Base-by-base conservation (phyloP, 225 moss, liverwort and hornwort species). In the Rhytidiadelphus loreus region DNA sequence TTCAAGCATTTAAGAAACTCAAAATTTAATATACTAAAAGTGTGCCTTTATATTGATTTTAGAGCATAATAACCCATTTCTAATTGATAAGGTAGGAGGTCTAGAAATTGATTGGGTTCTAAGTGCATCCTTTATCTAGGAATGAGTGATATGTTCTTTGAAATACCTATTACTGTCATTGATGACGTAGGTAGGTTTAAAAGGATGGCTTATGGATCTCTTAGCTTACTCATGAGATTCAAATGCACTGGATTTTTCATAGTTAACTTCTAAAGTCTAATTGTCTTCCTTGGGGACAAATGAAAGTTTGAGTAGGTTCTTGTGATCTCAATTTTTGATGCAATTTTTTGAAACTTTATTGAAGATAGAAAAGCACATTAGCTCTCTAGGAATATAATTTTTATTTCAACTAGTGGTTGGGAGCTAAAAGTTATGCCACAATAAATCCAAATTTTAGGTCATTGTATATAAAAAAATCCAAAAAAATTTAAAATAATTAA, bases 381-480 rank as follows among this genome's bases (percentile, higher is more conserved):
- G 26, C 3, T 71, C 43, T 71, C 8, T 43, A 44, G 28, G 5
- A 28, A 28, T 16, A 7, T 9, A 26, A 71, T 23, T 71, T 41
- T 71, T 43, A n/a, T 71, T 43, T 71, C 14, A 70, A 41, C 25
- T 0, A 0, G 3, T 14, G 8, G 4, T 3, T 5, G 2, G 8
- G 8, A 26, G 43, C 21, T 25, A 43, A 26, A 26, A 41, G 0
- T 1, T 70, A 41, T 41, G 8, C 24, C 7, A 4, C 4, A 24
- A 16, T 32, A 32, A 32, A 2, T 14, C 61, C 61, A 61, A 61
- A 29, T 61, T 29, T 61, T 13, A 61, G 32, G 14, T 29, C 16
- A 10, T 28, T 4, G 3, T 4, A 5, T 4, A 8, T 7, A 4
- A 3, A 29, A 14, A 2, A 15, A 30, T 6, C 8, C 63, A 4